Percentiles rank a stretch among this genome's conserved stretches.
phyloP scores from a whole-genome alignment of 139 green algal genomes.

The Chlorella sp. region DNA sequence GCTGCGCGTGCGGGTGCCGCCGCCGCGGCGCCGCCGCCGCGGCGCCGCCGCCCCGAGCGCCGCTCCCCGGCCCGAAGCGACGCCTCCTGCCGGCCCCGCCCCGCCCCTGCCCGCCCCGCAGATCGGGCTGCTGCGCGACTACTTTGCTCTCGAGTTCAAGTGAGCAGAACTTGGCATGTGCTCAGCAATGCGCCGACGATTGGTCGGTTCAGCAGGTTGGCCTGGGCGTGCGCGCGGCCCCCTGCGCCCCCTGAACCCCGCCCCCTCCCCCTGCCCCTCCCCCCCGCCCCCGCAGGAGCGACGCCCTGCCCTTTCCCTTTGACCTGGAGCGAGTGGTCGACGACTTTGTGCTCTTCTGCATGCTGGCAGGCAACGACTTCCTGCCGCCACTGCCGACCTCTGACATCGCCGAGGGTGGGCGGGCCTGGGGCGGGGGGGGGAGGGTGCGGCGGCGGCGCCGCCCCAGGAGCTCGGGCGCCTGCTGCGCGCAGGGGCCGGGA shows the following conservation, averaged over 20 bases:
- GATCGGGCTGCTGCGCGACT: constrained; percentile 89
- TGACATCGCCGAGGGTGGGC: constrained; percentile 87
- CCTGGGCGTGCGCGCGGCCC: too few relatives aligned
- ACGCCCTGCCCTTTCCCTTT: constrained; percentile 48
- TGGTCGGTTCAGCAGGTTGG: too few relatives aligned
- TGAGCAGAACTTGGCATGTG: not conserved
- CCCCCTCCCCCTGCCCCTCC: too few relatives aligned
- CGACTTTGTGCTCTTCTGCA: constrained; percentile 95
- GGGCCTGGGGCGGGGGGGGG: not conserved
- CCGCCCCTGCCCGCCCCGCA: too few relatives aligned
- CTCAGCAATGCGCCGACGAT: too few relatives aligned
- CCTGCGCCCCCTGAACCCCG: too few relatives aligned
- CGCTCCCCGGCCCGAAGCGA: too few relatives aligned
- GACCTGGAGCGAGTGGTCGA: constrained; percentile 90
- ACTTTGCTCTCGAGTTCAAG: constrained; percentile 83
- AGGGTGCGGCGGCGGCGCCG: not conserved
- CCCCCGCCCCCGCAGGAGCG: not conserved
- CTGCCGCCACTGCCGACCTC: constrained; percentile 88
- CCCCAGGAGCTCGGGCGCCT: not conserved
- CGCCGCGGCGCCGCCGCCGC: too few relatives aligned
- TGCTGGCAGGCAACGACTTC: constrained; percentile 97
- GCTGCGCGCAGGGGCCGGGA: too few relatives aligned
- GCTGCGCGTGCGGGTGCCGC: too few relatives aligned
- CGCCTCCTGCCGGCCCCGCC: too few relatives aligned
- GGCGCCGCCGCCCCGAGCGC: too few relatives aligned